phyloP scores from a whole-genome alignment of 208 protist genomes.

The Blastocrithidia nonstop region DNA sequence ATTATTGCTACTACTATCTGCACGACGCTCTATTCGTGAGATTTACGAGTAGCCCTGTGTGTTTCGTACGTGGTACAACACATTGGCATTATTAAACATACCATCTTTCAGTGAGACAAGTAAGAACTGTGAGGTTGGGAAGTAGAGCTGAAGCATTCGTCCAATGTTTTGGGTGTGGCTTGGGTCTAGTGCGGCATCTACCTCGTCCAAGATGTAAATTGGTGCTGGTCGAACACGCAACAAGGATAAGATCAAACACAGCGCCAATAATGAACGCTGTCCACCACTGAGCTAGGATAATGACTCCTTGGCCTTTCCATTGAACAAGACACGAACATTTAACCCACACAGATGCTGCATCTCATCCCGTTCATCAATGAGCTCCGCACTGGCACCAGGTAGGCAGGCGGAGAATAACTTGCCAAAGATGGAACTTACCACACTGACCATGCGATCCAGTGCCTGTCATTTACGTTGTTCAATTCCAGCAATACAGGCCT shows the following conservation, averaged over 20 bases:
- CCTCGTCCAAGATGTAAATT: conserved; percentile 99
- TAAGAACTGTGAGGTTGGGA: conserved; percentile 97
- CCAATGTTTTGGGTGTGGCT: conserved; percentile 99
- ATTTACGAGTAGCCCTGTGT: conserved; percentile 84
- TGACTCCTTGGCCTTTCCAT: conserved; percentile 94
- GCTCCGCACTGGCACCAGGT: conserved; percentile 87
- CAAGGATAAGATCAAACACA: conserved; percentile 98
- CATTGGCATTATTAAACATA: conserved; percentile 99
- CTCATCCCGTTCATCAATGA: conserved; percentile 77
- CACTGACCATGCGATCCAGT: conserved; percentile 89
- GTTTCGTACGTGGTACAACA: conserved; percentile 96
- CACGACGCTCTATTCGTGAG: conserved; percentile 26
- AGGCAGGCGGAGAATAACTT: conserved; percentile 96
- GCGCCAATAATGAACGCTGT: conserved; percentile 97
- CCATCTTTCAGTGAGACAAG: conserved; percentile 99
- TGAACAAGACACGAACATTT: conserved; percentile 93
- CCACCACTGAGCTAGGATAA: conserved; percentile 98
- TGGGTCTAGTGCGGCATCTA: conserved; percentile 99
- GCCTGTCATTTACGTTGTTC: conserved; percentile 97
- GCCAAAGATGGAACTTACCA: conserved; percentile 94
- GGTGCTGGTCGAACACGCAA: conserved; percentile 98
- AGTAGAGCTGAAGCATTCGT: conserved; percentile 94
- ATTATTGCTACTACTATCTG: too few relatives aligned
- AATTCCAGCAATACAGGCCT: conserved; percentile 92
- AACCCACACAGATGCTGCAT: conserved; percentile 80